Evolutionary conservation across 306 rosid species (phyloP), one percentile per base, ranked within the genome.

Genomic region (Abrus pulchellus): DNA sequence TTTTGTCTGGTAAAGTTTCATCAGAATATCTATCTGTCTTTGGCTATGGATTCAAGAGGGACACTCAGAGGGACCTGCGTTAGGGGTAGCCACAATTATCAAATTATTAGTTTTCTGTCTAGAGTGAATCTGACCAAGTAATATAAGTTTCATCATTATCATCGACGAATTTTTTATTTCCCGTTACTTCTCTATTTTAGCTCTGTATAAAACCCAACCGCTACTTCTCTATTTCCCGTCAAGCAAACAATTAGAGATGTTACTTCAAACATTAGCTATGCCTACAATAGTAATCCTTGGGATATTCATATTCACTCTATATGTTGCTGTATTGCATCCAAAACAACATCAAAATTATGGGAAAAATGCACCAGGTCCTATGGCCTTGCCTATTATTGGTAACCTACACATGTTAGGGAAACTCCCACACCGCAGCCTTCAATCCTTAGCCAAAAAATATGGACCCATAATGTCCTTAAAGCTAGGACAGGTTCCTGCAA

Each of bases 381-480:
- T 5, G 13, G 49, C 84, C n/a, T 62, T 82, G 5, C 90, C 91
- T 0, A 10, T 85, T 2, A 72, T 86, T 6, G 87, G 88, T 9
- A 76, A 80, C 82, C 80, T 90, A 5, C 80, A 89, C 83, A 28
- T 83, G 59, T 14, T 89, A 5, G 89, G 93, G 5, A 28, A 28
- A n/a, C 83, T 71, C 6, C 85, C 88, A 13, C 71, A 82, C 36
- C 73, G 80, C 3, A 14, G 13, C 0, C 87, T 88, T 76, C 77
- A 80, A 40, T 1, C 72, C 33, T 9, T 83, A 7, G 85, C 91
- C 65, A 60, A 14, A 52, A 64, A 33, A 64, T 75, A 88, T 69
- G 91, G 91, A 1, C 82, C 87, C 47, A 73, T 85, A 34, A 85
- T 88, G 91, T 80, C 77, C 63, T 7, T 85, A 5, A 43, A 82